Conservation (phyloP, 2,329 filamentous ascomycete genomes). For the Ophiostoma pallidulum region DNA sequence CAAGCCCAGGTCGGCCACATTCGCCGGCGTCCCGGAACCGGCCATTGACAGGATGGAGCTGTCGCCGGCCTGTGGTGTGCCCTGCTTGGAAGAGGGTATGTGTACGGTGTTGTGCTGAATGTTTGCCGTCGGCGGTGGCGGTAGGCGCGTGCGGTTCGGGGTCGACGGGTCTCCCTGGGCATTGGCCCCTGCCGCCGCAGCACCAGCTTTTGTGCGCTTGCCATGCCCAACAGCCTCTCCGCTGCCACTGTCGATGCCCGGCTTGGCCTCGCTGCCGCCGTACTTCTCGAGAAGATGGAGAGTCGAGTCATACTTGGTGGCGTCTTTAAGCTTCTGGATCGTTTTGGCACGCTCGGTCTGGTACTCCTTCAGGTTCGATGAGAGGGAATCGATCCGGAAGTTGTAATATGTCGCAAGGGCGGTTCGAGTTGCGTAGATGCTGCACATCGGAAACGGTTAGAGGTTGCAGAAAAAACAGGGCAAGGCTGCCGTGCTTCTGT, state of each 20-base stretch:
- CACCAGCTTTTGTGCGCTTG: constrained; percentile 15
- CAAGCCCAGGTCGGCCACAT: constrained; percentile 21
- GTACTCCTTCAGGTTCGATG: constrained; percentile 60
- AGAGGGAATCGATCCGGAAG: constrained; percentile 65
- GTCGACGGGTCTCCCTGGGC: constrained; percentile 13
- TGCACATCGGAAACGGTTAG: constrained; percentile 29
- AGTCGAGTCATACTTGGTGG: constrained; percentile 93
- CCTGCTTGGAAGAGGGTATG: background rate
- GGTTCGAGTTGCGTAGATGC: constrained; percentile 70
- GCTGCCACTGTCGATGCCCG: constrained; percentile 22
- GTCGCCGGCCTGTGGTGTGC: background rate
- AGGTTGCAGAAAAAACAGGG: no score
- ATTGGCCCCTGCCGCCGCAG: background rate
- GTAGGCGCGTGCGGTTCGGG: constrained; percentile 37
- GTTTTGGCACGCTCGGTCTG: constrained; percentile 74
- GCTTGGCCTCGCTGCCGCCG: constrained; percentile 53
- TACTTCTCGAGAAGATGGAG: constrained; percentile 92
- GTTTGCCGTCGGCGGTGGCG: constrained; percentile 55
- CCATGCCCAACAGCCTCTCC: constrained; percentile 7
- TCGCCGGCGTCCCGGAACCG: constrained; percentile 19
- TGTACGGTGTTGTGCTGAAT: constrained; percentile 35
- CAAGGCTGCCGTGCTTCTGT: no score
- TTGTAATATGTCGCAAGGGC: constrained; percentile 63
- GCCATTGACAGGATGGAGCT: background rate
- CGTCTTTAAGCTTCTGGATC: constrained; percentile 88